Evolutionary conservation across 2,329 filamentous ascomycete genomes (phyloP), one percentile per base, ranked within the genome.

Genomic region (Raffaelea deltoideospora): DNA sequence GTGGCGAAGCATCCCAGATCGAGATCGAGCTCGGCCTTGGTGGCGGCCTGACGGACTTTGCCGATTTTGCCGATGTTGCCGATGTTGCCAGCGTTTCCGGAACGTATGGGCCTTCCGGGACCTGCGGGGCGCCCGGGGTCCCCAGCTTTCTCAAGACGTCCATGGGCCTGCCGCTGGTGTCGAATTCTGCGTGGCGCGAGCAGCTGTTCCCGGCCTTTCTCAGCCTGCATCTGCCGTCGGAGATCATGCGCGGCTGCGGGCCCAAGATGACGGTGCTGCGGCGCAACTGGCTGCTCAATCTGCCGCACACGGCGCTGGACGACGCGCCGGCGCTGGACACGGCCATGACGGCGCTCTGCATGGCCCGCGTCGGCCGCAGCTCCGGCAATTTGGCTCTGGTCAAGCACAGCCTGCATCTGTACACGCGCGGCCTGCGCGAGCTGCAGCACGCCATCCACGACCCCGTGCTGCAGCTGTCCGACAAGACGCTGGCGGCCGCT

Each of bases 401-500:
- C 13, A 41, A 36, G 15, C 36, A 46, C 35, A 46, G 44, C 32
- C 35, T 45, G 18, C 8, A 18, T 1, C 28, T 46, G 13, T 46
- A 46, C 33, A 45, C 42, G 4, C 7, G 19, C 20, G 37, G 43
- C 14, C 35, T 46, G 8, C 33, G 29, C 13, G 30, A 39, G n/a
- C 41, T 46, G 21, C 40, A 43, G 5, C 27, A 33, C 8, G 44
- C 43, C 23, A 36, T 46, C n/a, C 21, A 27, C 21, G 30, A 42
- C 27, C 41, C 39, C 11, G 6, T 11, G 20, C 29, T 22, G 8
- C 39, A 33, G 19, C 21, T 29, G 15, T 9, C 27, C 4, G 44
- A 46, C 34, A 37, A 47, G 34, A 48, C 36, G 8, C 35, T 48
- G 19, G 47, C 47, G 2, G 45, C 47, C 13, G 43, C 40, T 30